Evolutionary conservation across 768 basidiomycete species (phyloP).

Genomic region (Kondoa subrosea): DNA sequence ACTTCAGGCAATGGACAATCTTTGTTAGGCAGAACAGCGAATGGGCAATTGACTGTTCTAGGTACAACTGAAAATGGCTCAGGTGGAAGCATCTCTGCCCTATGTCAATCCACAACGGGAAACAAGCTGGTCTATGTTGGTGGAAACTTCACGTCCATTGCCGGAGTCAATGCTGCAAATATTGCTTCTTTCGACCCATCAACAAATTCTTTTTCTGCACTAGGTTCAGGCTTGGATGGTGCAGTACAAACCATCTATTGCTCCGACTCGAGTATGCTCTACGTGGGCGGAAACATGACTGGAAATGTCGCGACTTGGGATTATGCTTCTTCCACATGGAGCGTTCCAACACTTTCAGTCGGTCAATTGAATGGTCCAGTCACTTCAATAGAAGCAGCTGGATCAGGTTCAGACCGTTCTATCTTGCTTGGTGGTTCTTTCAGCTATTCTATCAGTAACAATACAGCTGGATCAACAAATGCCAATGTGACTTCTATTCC

Average conservation of each 20-base stretch:
- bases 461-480: slow-evolving; percentile 35
- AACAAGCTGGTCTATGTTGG: slow-evolving; percentile 55
- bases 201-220: slow-evolving; percentile 43
- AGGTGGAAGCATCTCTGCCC: slow-evolving; percentile 58
- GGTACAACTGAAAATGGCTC: slow-evolving; percentile 49
- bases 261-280: slow-evolving; percentile 38
- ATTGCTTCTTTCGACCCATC: slow-evolving; percentile 57
- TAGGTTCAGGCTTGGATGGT: slow-evolving; percentile 59
- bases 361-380: slow-evolving; percentile 57
- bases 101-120: slow-evolving; percentile 38
- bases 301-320: slow-evolving; percentile 32
- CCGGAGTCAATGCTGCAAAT: slow-evolving; percentile 46
- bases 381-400: slow-evolving; percentile 56
- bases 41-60: slow-evolving; percentile 52
- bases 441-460: slow-evolving; percentile 8
- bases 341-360: slow-evolving; percentile 48
- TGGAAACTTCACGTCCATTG: slow-evolving; percentile 64
- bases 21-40: slow-evolving; percentile 31
- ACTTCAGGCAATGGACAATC: slow-evolving; percentile 48
- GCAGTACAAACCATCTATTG: slow-evolving; percentile 59
- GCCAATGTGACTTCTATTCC: slow-evolving; percentile 40
- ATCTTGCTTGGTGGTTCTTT: slow-evolving; percentile 83
- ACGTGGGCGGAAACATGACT: slow-evolving; percentile 31
- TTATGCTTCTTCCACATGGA: slow-evolving; percentile 41
- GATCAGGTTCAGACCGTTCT: slow-evolving; percentile 53